These are phyloP conservation scores for Suhomyces tanzawaensis DNA, from an alignment of 805 yeast genomes.

Conservation along the genomic window DNA sequence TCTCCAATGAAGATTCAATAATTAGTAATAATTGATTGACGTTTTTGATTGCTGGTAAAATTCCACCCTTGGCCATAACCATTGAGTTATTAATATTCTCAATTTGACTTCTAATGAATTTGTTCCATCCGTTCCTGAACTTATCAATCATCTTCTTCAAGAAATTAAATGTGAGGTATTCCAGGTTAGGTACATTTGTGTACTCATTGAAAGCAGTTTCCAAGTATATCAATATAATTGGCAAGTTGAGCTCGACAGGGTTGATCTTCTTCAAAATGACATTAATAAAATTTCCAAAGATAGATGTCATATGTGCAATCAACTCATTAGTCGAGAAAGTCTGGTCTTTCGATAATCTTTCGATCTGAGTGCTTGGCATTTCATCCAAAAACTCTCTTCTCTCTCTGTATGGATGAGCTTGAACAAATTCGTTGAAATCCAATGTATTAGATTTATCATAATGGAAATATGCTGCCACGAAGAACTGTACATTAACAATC, in stretches of 20 bases:
- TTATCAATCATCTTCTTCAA: conserved; percentile 53
- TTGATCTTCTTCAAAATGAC: conserved; percentile 32
- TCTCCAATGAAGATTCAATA: conserved; percentile 34
- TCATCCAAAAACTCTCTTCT: conserved; percentile 31
- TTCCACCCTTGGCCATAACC: conserved; percentile 36
- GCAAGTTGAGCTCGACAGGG: conserved; percentile 36
- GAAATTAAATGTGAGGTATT: conserved; percentile 50
- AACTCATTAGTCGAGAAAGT: conserved; percentile 44
- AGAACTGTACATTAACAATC: conserved; percentile 37
- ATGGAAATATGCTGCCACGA: conserved; percentile 42
- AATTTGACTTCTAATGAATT: conserved; percentile 55
- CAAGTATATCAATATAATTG: conserved; percentile 30
- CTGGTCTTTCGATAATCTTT: conserved; percentile 38
- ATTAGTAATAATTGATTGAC: conserved; percentile 30
- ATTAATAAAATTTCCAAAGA: conserved; percentile 45
- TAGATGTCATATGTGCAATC: conserved; percentile 41
- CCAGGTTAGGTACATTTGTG: conserved; percentile 50
- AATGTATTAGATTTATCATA: conserved; percentile 25
- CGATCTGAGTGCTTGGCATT: conserved; percentile 21
- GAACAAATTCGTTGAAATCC: conserved; percentile 30
- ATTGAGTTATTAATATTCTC: conserved; percentile 34
- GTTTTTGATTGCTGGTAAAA: conserved; percentile 33
- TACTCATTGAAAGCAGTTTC: conserved; percentile 32
- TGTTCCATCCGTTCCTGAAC: conserved; percentile 55
- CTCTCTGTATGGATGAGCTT: conserved; percentile 23